These are phyloP conservation scores for Liriodendron chinense DNA, from an alignment of 164 flowering plant genomes.

Conservation along the genomic window DNA sequence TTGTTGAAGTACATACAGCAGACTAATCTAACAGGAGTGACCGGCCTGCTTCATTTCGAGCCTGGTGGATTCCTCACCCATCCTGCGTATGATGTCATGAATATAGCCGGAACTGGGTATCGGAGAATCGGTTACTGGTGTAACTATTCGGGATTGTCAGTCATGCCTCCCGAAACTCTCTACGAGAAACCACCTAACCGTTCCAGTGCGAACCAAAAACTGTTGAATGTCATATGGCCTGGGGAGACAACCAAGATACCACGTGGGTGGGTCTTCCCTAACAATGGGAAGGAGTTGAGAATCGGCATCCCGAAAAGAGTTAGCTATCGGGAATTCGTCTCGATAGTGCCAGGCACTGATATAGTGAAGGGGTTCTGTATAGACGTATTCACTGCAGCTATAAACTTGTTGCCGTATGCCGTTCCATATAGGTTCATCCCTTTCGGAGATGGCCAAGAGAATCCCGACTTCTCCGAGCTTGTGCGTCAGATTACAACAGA, in stretches of 20 bases:
- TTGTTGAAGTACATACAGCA: conserved; percentile 45
- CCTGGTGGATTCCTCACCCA: conserved; percentile 39
- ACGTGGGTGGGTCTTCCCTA: conserved; percentile 87
- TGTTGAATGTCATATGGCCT: conserved; percentile 64
- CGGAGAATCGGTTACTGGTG: conserved; percentile 72
- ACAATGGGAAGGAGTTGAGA: conserved; percentile 53
- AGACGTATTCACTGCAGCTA: conserved; percentile 81
- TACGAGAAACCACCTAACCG: conserved; percentile 51
- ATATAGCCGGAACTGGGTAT: conserved; percentile 67
- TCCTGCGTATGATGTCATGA: conserved; percentile 75
- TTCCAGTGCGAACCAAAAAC: conserved; percentile 46
- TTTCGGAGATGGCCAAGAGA: conserved; percentile 61
- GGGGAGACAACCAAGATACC: conserved; percentile 56
- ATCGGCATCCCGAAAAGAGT: conserved; percentile 69
- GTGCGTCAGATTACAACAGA: conserved; percentile 51
- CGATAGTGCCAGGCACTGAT: conserved; percentile 44
- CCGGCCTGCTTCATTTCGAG: conserved; percentile 53
- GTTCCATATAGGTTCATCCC: conserved; percentile 64
- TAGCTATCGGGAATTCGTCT: conserved; percentile 56
- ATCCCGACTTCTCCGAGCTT: conserved; percentile 75
- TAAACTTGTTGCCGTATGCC: conserved; percentile 78
- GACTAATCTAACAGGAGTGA: conserved; percentile 44
- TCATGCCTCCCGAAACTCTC: conserved; percentile 59
- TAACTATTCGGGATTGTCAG: conserved; percentile 65
- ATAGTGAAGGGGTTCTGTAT: conserved; percentile 69